Evolutionary conservation across 2,329 filamentous ascomycete genomes (phyloP).

Genomic region (Rutstroemia sp.): DNA sequence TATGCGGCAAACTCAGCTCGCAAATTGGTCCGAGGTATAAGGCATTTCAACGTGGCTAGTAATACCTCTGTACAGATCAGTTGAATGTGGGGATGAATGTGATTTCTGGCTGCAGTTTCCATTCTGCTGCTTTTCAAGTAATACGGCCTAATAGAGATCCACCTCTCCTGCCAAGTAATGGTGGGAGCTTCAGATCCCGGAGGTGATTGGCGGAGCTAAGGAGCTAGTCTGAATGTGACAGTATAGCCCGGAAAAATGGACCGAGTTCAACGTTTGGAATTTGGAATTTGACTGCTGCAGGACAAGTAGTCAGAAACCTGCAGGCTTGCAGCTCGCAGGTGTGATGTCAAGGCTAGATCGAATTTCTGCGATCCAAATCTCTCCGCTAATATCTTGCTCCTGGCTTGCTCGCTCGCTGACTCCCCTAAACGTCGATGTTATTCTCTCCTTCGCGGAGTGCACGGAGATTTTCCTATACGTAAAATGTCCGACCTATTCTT

Average conservation of each 20-base stretch:
- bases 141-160: slow-evolving; percentile 5
- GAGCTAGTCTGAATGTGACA: not conserved
- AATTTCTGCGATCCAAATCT: too few species aligned
- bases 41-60: not conserved
- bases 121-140: not conserved
- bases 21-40: not conserved
- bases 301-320: too few species aligned
- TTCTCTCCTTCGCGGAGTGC: too few species aligned
- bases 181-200: not conserved
- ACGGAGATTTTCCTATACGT: not conserved
- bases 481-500: not conserved
- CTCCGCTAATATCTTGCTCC: too few species aligned
- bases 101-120: not conserved
- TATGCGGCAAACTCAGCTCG: not conserved
- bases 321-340: too few species aligned
- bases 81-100: not conserved
- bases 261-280: too few species aligned
- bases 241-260: slow-evolving; percentile 1
- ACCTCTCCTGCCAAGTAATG: not conserved
- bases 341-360: too few species aligned
- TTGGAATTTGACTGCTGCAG: too few species aligned
- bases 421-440: too few species aligned
- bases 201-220: not conserved
- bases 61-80: not conserved
- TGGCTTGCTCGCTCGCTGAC: too few species aligned